Evolutionary conservation across 192 early-diverging fungal genomes (phyloP).

Genomic region (Dissophora globulifera): DNA sequence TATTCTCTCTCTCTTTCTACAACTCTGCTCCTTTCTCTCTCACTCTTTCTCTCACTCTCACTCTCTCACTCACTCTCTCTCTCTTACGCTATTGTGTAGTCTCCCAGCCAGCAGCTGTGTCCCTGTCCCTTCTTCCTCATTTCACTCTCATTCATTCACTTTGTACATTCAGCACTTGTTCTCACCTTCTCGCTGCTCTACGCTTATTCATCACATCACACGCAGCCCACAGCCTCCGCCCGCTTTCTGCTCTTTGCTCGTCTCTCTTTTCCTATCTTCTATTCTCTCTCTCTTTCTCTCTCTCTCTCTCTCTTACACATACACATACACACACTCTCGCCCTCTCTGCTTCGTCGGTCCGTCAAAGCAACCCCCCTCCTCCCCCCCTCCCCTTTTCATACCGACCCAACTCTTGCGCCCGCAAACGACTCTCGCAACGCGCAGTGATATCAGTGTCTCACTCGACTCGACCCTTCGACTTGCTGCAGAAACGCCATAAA

Average conservation of each 20-base stretch:
- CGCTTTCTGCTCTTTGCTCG: too few species aligned
- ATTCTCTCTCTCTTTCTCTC: too few species aligned
- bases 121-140: neutral
- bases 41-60: neutral
- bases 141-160: too few species aligned
- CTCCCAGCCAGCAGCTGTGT: neutral
- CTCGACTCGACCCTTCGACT: too few species aligned
- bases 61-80: slow-evolving; percentile 7
- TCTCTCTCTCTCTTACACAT: neutral
- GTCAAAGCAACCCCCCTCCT: too few species aligned
- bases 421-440: neutral
- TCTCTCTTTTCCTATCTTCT: too few species aligned
- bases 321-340: slow-evolving; percentile 7
- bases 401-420: too few species aligned
- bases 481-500: too few species aligned
- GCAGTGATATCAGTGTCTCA: neutral
- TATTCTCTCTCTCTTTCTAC: neutral
- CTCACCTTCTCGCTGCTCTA: neutral
- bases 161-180: neutral
- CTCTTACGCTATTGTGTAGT: neutral
- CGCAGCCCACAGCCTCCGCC: neutral
- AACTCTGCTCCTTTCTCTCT: neutral
- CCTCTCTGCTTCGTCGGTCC: neutral
- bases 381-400: neutral
- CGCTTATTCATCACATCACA: neutral